Evolutionary conservation across 1,284 basidiomycete species (phyloP).

Genomic region (Phellinidium pouzarii): DNA sequence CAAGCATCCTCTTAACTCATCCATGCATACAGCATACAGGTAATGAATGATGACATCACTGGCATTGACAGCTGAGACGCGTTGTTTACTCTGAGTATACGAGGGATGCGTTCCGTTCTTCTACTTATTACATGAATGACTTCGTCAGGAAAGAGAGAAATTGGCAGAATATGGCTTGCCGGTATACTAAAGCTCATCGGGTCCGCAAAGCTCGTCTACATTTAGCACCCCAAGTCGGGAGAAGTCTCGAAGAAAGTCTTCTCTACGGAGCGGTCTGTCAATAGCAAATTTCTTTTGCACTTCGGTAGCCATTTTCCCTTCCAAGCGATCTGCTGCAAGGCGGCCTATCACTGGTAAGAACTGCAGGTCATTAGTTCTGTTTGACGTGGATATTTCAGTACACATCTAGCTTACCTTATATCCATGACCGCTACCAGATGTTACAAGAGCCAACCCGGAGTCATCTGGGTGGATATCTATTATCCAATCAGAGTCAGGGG

Average conservation of each 20-base stretch:
- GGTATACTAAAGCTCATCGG: neutral
- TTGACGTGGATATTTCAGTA: neutral
- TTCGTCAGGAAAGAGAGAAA: neutral
- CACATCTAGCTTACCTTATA: conserved; percentile 54
- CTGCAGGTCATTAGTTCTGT: conserved; percentile 30
- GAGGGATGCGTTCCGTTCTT: neutral
- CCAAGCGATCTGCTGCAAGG: conserved; percentile 65
- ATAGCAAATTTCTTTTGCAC: conserved; percentile 51
- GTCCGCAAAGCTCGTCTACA: conserved; percentile 4
- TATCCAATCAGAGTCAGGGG: conserved; percentile 72
- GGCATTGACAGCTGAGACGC: neutral
- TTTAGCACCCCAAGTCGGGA: neutral
- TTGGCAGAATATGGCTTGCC: neutral
- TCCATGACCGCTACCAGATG: conserved; percentile 75
- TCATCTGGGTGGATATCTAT: conserved; percentile 62
- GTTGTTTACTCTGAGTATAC: neutral
- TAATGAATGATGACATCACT: neutral
- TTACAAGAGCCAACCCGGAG: conserved; percentile 58
- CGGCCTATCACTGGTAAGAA: conserved; percentile 81
- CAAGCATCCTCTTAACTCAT: no score
- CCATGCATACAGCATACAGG: no score
- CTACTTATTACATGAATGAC: neutral
- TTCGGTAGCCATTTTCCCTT: conserved; percentile 49
- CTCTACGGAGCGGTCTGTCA: conserved; percentile 29
- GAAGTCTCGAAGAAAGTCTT: conserved; percentile 26